A percentile compares a stretch with the other conserved stretches of the same genome.
These are phyloP conservation scores for Isatis lusitanica DNA, from an alignment of 441 rosid genomes.

Conservation along the genomic window DNA sequence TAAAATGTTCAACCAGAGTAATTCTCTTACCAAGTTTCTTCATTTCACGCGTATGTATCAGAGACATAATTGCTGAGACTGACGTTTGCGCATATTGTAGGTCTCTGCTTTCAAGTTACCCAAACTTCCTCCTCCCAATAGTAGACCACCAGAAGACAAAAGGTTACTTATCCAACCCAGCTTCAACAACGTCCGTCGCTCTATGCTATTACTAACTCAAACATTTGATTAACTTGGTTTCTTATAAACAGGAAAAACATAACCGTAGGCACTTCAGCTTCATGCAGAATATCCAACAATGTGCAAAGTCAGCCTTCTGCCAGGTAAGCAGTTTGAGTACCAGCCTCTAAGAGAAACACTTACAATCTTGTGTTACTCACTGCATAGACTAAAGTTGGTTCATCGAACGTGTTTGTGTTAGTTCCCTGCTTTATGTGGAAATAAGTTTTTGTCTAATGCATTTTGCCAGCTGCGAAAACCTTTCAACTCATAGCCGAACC, in stretches of 20 bases:
- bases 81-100: slow-evolving; percentile 43
- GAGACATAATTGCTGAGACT: not conserved
- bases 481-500: slow-evolving; percentile 46
- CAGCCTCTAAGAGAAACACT: slow-evolving; percentile 9
- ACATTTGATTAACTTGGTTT: not conserved
- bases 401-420: slow-evolving; percentile 6
- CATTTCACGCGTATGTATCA: slow-evolving; percentile 8
- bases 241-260: slow-evolving; percentile 44
- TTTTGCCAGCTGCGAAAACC: slow-evolving; percentile 43
- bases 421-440: slow-evolving; percentile 8
- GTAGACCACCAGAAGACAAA: slow-evolving; percentile 44
- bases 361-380: not conserved
- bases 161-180: slow-evolving; percentile 36
- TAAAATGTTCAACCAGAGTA: slow-evolving; percentile 37
- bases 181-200: not conserved
- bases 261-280: slow-evolving; percentile 40
- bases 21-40: slow-evolving; percentile 1
- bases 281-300: slow-evolving; percentile 39
- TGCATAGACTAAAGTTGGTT: not conserved
- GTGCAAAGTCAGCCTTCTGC: slow-evolving; percentile 39
- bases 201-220: not conserved
- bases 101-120: slow-evolving; percentile 47
- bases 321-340: slow-evolving; percentile 45
- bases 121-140: slow-evolving; percentile 38
- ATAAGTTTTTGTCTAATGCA: slow-evolving; percentile 12